Percentiles rank a stretch among this genome's conserved stretches.
Evolutionary conservation across 352 stramenopile genomes (phyloP).

Genomic region (Phytophthora vignae): DNA sequence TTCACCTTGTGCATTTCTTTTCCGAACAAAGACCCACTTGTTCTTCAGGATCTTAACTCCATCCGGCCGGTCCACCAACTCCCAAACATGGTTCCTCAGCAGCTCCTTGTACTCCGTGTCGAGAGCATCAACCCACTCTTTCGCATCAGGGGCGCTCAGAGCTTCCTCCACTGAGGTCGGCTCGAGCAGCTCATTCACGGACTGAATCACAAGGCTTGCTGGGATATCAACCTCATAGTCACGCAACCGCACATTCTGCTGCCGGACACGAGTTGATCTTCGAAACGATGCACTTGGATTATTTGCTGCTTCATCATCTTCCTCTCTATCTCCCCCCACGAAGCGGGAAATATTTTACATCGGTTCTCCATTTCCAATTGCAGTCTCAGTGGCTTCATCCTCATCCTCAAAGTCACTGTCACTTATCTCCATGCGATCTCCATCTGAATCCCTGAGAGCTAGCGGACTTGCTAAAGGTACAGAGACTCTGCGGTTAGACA

Average conservation of each 20-base stretch:
- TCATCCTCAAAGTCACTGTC: background rate
- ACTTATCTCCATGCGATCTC: background rate
- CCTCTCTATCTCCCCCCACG: too few species aligned
- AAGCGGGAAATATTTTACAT: too few species aligned
- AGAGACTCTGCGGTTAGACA: conserved; percentile 17
- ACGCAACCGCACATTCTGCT: background rate
- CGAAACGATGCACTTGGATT: too few species aligned
- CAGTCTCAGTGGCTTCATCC: too few species aligned
- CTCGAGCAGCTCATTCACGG: background rate
- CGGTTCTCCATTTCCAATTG: too few species aligned
- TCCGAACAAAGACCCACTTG: too few species aligned
- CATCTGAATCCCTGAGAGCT: conserved; percentile 14
- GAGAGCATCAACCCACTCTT: background rate
- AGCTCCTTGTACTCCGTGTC: background rate
- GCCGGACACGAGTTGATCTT: too few species aligned
- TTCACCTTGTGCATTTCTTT: too few species aligned
- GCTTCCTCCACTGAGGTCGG: background rate
- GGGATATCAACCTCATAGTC: background rate
- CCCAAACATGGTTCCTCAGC: background rate
- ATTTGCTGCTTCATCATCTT: too few species aligned
- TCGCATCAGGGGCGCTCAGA: background rate
- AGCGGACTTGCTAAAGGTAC: background rate
- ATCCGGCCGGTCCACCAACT: too few species aligned
- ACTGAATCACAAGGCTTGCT: background rate
- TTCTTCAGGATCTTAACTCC: too few species aligned